Evolutionary conservation across 768 basidiomycete genomes (phyloP).

Genomic region (Xerocomellus amylosporus): DNA sequence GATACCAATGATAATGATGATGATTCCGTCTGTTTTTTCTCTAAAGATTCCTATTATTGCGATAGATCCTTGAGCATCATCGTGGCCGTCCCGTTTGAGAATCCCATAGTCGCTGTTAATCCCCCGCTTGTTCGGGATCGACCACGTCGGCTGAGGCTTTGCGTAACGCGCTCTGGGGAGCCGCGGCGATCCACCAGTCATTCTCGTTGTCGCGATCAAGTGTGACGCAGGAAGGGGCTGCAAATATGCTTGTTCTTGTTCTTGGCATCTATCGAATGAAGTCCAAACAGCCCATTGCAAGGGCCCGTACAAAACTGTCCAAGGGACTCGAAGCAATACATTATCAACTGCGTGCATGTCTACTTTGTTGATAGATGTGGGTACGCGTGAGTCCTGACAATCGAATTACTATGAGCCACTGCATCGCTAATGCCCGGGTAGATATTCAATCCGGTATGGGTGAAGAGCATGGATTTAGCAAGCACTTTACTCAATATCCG

Average conservation of each 20-base stretch:
- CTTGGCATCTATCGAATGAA: constrained; percentile 32
- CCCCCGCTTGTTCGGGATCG: constrained; percentile 41
- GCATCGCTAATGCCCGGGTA: constrained; percentile 24
- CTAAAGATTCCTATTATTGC: constrained; percentile 42
- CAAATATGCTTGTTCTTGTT: constrained; percentile 36
- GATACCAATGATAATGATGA: constrained; percentile 48
- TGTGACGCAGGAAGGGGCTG: constrained; percentile 17
- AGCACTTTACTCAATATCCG: constrained; percentile 37
- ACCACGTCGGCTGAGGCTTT: constrained; percentile 39
- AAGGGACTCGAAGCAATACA: constrained; percentile 30
- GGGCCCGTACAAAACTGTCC: constrained; percentile 29
- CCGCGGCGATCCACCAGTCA: constrained; percentile 43
- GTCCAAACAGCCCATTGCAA: constrained; percentile 34
- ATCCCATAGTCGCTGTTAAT: constrained; percentile 42
- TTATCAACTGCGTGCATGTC: constrained; percentile 27
- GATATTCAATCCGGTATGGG: constrained; percentile 44
- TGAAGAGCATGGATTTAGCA: constrained; percentile 30
- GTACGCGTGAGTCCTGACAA: constrained; percentile 36
- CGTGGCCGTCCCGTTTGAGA: constrained; percentile 46
- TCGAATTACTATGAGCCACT: constrained; percentile 1
- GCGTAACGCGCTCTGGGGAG: constrained; percentile 37
- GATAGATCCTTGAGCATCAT: constrained; percentile 45
- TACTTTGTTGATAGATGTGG: constrained; percentile 39
- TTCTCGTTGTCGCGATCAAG: constrained; percentile 38
- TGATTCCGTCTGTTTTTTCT: constrained; percentile 29